Evolutionary conservation across 2,329 filamentous ascomycete genomes (phyloP).

Genomic region (Diatrype stigma): DNA sequence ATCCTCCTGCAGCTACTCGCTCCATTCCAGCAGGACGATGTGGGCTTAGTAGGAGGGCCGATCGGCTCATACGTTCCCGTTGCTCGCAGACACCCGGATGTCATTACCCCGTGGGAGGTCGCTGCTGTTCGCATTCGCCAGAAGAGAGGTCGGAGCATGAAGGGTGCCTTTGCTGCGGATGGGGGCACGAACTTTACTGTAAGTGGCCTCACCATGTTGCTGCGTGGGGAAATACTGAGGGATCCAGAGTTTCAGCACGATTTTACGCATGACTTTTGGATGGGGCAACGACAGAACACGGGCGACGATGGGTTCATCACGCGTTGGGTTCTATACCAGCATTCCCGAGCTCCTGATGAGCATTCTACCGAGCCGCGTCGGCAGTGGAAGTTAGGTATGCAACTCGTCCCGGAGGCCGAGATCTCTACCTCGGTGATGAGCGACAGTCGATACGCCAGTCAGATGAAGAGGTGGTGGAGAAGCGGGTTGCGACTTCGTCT

Average conservation of each 20-base stretch:
- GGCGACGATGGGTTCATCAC: constrained; percentile 27
- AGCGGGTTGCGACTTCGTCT: constrained; percentile 15
- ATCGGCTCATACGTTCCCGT: constrained; percentile 19
- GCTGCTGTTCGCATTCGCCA: constrained; percentile 21
- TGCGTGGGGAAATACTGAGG: constrained; percentile 19
- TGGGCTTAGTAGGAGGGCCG: constrained; percentile 20
- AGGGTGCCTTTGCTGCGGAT: constrained; percentile 17
- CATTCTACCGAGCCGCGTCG: neutral
- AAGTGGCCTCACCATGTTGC: constrained; percentile 22
- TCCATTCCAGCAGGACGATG: constrained; percentile 18
- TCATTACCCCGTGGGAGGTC: constrained; percentile 25
- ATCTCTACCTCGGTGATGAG: constrained; percentile 18
- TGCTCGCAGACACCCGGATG: constrained; percentile 9
- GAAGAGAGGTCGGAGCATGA: constrained; percentile 12
- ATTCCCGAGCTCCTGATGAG: constrained; percentile 8
- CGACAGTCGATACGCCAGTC: constrained; percentile 11
- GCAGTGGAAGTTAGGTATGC: constrained; percentile 20
- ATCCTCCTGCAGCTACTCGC: constrained; percentile 20
- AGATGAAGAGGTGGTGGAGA: constrained; percentile 23
- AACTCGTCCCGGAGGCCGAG: constrained; percentile 17
- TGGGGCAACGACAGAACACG: constrained; percentile 15
- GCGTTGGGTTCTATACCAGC: constrained; percentile 20
- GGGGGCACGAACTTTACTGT: constrained; percentile 22
- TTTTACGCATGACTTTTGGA: constrained; percentile 19
- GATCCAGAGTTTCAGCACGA: constrained; percentile 18